Evolutionary conservation across 108 stramenopile genomes (phyloP).

Genomic region (Conticribra guillardii): DNA sequence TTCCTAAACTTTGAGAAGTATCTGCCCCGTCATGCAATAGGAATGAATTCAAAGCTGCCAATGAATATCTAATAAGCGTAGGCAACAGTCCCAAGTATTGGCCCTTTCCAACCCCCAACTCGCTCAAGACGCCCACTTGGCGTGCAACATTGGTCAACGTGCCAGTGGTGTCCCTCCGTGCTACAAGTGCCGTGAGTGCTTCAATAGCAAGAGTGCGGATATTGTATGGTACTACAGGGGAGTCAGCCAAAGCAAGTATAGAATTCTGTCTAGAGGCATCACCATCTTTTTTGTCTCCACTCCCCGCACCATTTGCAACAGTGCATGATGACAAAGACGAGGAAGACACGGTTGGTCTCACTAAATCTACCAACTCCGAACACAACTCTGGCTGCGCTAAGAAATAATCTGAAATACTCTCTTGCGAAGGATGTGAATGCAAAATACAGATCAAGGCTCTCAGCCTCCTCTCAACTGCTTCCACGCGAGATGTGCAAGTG

Average conservation of each 20-base stretch:
- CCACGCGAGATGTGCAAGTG: constrained; percentile 50
- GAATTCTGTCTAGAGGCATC: constrained; percentile 14
- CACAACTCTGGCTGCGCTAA: constrained; percentile 91
- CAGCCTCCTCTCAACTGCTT: constrained; percentile 76
- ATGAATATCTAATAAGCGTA: constrained; percentile 86
- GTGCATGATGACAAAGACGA: constrained; percentile 46
- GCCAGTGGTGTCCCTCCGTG: constrained; percentile 69
- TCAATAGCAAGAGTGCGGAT: constrained; percentile 83
- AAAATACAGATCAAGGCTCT: constrained; percentile 76
- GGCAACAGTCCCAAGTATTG: constrained; percentile 91
- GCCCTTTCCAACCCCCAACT: constrained; percentile 93
- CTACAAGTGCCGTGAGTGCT: constrained; percentile 87
- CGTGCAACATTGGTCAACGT: constrained; percentile 68
- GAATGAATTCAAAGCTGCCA: constrained; percentile 75
- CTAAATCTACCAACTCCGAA: constrained; percentile 87
- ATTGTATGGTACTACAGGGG: constrained; percentile 69
- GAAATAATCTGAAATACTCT: constrained; percentile 83
- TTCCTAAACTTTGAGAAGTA: not conserved
- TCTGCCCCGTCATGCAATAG: constrained; percentile 30
- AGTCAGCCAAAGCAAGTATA: constrained; percentile 59
- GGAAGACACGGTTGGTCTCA: constrained; percentile 75
- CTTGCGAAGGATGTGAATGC: constrained; percentile 76
- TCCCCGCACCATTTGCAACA: too few relatives aligned
- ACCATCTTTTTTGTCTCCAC: constrained; percentile 7
- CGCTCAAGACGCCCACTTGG: constrained; percentile 85